Percentiles rank a stretch among this genome's conserved stretches.
Evolutionary conservation across 148 eudicot genomes (phyloP).

Genomic region (Heliosperma pusillum): DNA sequence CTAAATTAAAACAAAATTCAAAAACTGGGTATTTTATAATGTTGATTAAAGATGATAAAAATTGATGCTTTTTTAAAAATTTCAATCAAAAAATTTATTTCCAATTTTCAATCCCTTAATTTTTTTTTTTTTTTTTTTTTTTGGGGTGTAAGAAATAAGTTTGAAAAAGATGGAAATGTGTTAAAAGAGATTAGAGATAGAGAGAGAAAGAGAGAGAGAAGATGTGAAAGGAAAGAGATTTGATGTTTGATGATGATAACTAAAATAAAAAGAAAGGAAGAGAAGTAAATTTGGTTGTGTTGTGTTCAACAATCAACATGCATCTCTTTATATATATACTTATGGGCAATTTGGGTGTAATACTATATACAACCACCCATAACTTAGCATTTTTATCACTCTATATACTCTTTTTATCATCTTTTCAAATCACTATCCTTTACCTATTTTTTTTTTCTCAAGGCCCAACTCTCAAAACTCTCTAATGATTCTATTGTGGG

Average conservation of each 20-base stretch:
- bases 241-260: slow-evolving; percentile 21
- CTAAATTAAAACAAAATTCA: background rate
- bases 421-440: background rate
- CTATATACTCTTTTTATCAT: background rate
- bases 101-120: background rate
- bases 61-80: background rate
- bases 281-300: slow-evolving; percentile 12
- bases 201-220: slow-evolving; percentile 9
- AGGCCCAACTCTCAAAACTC: slow-evolving; percentile 5
- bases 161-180: slow-evolving; percentile 15
- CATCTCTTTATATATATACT: slow-evolving; percentile 32
- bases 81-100: too few species aligned
- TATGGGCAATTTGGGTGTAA: slow-evolving; percentile 28
- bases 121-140: background rate
- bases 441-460: background rate
- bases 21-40: background rate
- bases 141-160: background rate
- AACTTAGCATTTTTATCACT: background rate
- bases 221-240: slow-evolving; percentile 24
- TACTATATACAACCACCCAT: background rate
- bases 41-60: background rate
- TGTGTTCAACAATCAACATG: slow-evolving; percentile 13
- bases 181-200: slow-evolving; percentile 9
- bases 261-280: background rate
- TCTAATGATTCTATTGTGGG: background rate